Percentiles rank a stretch among this genome's conserved stretches.
phyloP scores from a whole-genome alignment of 225 moss, liverwort and hornwort genomes.

The Pleurozium schreberi region DNA sequence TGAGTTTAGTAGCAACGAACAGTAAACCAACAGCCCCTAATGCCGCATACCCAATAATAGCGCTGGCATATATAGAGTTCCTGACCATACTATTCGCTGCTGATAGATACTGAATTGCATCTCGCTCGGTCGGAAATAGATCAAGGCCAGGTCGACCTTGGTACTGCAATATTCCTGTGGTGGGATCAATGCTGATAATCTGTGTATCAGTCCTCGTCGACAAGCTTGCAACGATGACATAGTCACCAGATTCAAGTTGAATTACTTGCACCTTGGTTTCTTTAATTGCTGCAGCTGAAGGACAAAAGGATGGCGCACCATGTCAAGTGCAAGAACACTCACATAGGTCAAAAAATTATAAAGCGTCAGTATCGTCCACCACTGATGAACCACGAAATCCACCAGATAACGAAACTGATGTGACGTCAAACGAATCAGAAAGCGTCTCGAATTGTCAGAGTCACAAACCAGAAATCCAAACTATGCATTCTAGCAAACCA shows the following conservation, averaged over 20 bases:
- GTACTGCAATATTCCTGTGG: constrained; percentile 76
- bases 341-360: neutral
- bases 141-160: constrained; percentile 63
- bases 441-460: neutral
- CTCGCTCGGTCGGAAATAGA: constrained; percentile 62
- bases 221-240: constrained; percentile 66
- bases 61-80: constrained; percentile 36
- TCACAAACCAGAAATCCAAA: neutral
- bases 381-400: neutral
- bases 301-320: neutral
- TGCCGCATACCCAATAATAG: constrained; percentile 86
- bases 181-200: constrained; percentile 81
- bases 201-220: constrained; percentile 80
- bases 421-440: neutral
- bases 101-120: constrained; percentile 55
- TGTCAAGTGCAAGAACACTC: neutral
- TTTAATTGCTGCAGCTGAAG: constrained; percentile 34
- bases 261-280: constrained; percentile 74
- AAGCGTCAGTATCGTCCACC: neutral
- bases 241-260: constrained; percentile 81
- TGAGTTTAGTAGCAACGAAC: constrained; percentile 64
- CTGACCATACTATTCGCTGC: constrained; percentile 23
- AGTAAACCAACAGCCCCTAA: constrained; percentile 79
- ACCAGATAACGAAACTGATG: neutral
- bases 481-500: neutral